These are phyloP conservation scores for Neoboletus brunneissimus DNA, from an alignment of 768 basidiomycete genomes.

Conservation along the genomic window DNA sequence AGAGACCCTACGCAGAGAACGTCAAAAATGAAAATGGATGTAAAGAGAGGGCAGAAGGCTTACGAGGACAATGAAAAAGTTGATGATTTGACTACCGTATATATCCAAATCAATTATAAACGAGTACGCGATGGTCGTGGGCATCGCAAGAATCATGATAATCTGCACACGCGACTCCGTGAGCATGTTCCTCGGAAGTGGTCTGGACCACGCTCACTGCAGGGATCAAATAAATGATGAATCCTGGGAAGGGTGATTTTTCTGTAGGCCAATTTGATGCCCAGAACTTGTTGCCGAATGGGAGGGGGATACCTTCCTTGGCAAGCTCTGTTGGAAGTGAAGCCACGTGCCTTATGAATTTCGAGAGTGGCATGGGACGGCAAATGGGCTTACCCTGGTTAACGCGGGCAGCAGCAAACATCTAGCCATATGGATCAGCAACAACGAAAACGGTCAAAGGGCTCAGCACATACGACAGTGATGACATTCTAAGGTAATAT, in stretches of 20 bases:
- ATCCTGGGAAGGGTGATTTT: conserved; percentile 50
- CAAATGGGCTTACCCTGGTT: conserved; percentile 42
- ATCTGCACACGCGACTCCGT: conserved; percentile 27
- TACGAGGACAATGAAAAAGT: conserved; percentile 51
- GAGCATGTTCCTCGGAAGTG: no score
- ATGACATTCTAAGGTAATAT: conserved; percentile 29
- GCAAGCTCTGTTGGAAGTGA: conserved; percentile 43
- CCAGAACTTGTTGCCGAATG: conserved; percentile 57
- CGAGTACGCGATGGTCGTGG: conserved; percentile 49
- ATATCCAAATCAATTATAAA: conserved; percentile 56
- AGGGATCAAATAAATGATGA: conserved; percentile 52
- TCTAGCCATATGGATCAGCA: conserved; percentile 28
- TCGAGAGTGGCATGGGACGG: neutral
- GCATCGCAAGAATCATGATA: conserved; percentile 54
- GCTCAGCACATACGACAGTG: conserved; percentile 24
- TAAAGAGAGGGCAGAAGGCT: conserved; percentile 28
- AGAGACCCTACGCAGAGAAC: conserved; percentile 41
- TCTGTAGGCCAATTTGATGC: conserved; percentile 61
- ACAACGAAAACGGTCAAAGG: neutral
- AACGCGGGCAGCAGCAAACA: conserved; percentile 50
- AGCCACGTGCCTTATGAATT: neutral
- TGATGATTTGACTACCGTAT: conserved; percentile 50
- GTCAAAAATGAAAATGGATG: conserved; percentile 12
- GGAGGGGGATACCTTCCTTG: conserved; percentile 60
- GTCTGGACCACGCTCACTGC: conserved; percentile 33